Evolutionary conservation across 768 basidiomycete genomes (phyloP), one percentile per base, ranked within the genome.

Genomic region (Panaeolus cyanescens): DNA sequence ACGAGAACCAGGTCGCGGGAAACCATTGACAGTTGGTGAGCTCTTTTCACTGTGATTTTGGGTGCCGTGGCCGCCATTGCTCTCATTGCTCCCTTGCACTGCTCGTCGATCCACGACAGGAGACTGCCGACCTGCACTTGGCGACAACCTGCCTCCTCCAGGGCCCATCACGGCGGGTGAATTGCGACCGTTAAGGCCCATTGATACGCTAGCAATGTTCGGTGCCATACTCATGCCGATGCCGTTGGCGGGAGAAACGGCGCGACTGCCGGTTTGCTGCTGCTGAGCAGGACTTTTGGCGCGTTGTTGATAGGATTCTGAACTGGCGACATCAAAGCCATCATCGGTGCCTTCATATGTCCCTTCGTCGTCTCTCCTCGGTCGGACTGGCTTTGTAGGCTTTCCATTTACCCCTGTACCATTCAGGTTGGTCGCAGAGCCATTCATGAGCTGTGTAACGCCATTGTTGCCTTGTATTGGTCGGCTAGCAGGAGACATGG

Each of bases 401-500:
- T 50, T 50, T 58, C 36, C 36, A 30, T 58, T 28, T 42, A n/a
- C 28, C 31, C 30, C 56, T 15, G 84, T 85, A 56, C 77, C 81
- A 69, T 85, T 88, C 25, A 77, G 72, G 54, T 78, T 85, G 34
- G 68, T 71, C 54, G 32, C 58, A 30, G 39, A 61, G 39, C 59
- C 37, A 36, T 58, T 39, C 31, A 58, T 42, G 37, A 39, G 37
- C 6, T 37, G 56, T 13, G 56, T 59, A n/a, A 71, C 68, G n/a
- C 82, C 83, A 64, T 84, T 87, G 7, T 77, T 76, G 32, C 75
- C 70, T 61, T 79, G 77, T 42, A 68, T 70, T 2, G 80, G 73
- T n/a, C 85, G 79, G 13, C 74, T 70, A 5, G 80, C 71, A 4
- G 90, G 90, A 0, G 91, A 91, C 61, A 89, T 80, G 12, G 88